Evolutionary conservation across 2,329 filamentous ascomycete species (phyloP).

Genomic region (Pseudogymnoascus verrucosus): DNA sequence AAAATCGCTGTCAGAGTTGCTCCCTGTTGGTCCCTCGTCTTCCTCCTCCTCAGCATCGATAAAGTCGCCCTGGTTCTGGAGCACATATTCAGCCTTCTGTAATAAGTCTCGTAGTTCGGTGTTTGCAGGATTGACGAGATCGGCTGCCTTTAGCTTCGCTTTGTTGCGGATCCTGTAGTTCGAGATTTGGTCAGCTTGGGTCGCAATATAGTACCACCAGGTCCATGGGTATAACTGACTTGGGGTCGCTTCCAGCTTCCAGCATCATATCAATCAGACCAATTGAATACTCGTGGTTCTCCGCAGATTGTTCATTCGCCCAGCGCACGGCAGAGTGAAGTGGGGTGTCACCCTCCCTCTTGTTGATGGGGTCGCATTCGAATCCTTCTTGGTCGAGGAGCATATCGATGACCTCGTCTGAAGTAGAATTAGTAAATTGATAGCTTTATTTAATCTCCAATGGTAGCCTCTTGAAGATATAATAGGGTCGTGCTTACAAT

Average conservation of each 20-base stretch:
- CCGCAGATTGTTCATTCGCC: constrained; percentile 59
- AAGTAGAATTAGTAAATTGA: background rate
- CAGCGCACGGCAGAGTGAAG: constrained; percentile 72
- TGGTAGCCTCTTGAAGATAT: background rate
- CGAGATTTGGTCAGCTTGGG: background rate
- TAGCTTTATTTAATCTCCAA: background rate
- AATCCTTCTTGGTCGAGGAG: constrained; percentile 78
- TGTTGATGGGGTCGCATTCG: constrained; percentile 73
- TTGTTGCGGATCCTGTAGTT: constrained; percentile 53
- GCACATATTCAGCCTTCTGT: constrained; percentile 61
- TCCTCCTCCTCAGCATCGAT: constrained; percentile 29
- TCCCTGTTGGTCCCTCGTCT: constrained; percentile 1
- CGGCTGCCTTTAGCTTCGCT: constrained; percentile 60
- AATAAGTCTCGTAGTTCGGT: constrained; percentile 52
- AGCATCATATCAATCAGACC: constrained; percentile 71
- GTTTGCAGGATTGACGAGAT: constrained; percentile 69
- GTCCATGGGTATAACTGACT: constrained; percentile 25
- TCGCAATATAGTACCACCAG: background rate
- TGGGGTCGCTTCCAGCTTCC: constrained; percentile 63
- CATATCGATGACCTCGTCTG: constrained; percentile 72
- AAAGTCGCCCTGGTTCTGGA: constrained; percentile 51
- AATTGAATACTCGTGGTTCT: constrained; percentile 56
- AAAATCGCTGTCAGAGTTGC: constrained; percentile 6
- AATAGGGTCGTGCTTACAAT: constrained; percentile 53
- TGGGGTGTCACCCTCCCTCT: constrained; percentile 66